phyloP scores from a whole-genome alignment of 345 rosid genomes.

The Psidium friedrichsthalianum region DNA sequence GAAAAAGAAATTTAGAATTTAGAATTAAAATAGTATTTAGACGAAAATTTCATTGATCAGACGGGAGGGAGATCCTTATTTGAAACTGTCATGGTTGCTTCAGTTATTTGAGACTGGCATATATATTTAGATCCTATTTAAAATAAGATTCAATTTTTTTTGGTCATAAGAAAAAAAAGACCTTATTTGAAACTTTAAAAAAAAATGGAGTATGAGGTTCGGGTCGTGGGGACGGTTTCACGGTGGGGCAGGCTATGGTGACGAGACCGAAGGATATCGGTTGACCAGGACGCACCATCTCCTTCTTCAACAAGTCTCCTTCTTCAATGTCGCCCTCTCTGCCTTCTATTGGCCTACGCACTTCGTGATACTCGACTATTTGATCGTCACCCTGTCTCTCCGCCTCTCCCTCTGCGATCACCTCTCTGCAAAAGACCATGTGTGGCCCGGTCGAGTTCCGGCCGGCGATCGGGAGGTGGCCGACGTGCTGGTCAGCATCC shows the following conservation, averaged over 20 bases:
- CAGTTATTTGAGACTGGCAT: no score
- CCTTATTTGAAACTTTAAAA: no score
- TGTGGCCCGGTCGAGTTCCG: neutral
- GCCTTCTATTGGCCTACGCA: neutral
- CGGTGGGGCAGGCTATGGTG: neutral
- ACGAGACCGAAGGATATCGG: neutral
- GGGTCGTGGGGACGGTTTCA: neutral
- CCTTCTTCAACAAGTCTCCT: neutral
- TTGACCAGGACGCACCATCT: neutral
- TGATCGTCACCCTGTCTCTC: neutral
- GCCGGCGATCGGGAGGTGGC: neutral
- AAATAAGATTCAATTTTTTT: no score
- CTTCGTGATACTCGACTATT: no score
- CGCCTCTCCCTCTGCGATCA: neutral
- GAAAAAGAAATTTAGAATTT: no score
- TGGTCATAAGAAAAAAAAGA: neutral
- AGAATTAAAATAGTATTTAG: no score
- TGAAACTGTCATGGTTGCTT: no score
- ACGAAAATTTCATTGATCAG: no score
- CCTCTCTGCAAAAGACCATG: neutral
- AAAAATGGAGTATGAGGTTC: neutral
- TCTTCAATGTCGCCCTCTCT: neutral
- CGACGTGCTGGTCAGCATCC: neutral
- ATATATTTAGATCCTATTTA: no score
- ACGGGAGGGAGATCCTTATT: no score